Evolutionary conservation across 78 protist species (phyloP).

Genomic region (Dictyostelium purpureum): DNA sequence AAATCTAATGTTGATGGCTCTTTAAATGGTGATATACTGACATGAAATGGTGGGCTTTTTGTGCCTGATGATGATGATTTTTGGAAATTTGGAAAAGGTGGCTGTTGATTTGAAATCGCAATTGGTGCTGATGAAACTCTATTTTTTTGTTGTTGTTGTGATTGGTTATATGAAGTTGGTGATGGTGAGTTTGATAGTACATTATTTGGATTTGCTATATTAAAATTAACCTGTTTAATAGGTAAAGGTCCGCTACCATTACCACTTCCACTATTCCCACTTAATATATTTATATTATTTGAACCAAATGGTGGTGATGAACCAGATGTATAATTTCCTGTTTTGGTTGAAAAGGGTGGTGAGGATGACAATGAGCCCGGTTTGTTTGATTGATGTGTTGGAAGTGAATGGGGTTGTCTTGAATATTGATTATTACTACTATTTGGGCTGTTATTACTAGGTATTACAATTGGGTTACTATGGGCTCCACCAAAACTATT

Average conservation of each 20-base stretch:
- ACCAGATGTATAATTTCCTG: neutral
- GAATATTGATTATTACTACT: neutral
- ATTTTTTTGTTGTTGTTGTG: neutral
- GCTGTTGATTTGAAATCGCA: neutral
- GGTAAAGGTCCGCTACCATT: neutral
- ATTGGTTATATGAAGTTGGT: neutral
- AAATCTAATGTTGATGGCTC: slow-evolving; percentile 10
- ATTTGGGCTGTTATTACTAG: neutral
- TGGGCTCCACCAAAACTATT: no score
- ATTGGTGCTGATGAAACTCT: slow-evolving; percentile 36
- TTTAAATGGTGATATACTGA: slow-evolving; percentile 29
- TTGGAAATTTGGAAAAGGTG: neutral
- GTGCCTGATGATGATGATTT: neutral
- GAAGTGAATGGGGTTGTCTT: neutral
- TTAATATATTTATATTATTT: neutral
- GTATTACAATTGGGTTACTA: no score
- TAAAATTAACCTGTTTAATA: neutral
- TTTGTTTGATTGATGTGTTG: neutral
- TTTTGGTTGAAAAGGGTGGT: neutral
- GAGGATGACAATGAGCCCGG: neutral
- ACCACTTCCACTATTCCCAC: neutral
- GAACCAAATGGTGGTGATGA: slow-evolving; percentile 24
- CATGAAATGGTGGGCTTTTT: slow-evolving; percentile 39
- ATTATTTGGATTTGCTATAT: neutral
- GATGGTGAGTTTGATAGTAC: neutral